These are phyloP conservation scores for Trichoderma gracile DNA, from an alignment of 2,329 filamentous ascomycete genomes.

Conservation along the genomic window DNA sequence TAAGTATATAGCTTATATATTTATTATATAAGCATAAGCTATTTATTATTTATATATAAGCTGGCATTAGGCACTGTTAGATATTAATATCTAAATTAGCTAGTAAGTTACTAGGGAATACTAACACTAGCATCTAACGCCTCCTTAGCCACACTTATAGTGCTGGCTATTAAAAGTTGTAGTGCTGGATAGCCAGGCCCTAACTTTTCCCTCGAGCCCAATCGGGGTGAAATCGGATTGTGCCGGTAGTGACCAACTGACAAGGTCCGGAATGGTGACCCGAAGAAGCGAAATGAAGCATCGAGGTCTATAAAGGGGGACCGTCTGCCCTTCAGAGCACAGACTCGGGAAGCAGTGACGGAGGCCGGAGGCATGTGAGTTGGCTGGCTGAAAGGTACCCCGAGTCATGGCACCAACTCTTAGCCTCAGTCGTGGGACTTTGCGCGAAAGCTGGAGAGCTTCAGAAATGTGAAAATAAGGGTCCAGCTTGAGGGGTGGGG, in stretches of 20 bases:
- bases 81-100: no score
- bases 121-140: no score
- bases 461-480: conserved; percentile 2
- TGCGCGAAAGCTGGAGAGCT: no score
- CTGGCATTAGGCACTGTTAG: no score
- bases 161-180: no score
- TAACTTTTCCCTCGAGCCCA: background rate
- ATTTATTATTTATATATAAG: no score
- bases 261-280: conserved; percentile 34
- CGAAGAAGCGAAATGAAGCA: conserved; percentile 35
- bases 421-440: background rate
- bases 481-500: background rate
- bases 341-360: background rate
- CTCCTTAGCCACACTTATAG: no score
- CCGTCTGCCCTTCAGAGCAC: background rate
- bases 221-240: background rate
- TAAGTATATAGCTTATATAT: no score
- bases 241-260: conserved; percentile 20
- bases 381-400: background rate
- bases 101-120: no score
- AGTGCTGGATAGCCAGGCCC: no score
- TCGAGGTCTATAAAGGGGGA: conserved; percentile 27
- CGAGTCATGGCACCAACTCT: background rate
- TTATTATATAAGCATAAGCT: no score
- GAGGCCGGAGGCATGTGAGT: background rate